Evolutionary conservation across 768 basidiomycete species (phyloP).

Genomic region (Boletus coccyginus): DNA sequence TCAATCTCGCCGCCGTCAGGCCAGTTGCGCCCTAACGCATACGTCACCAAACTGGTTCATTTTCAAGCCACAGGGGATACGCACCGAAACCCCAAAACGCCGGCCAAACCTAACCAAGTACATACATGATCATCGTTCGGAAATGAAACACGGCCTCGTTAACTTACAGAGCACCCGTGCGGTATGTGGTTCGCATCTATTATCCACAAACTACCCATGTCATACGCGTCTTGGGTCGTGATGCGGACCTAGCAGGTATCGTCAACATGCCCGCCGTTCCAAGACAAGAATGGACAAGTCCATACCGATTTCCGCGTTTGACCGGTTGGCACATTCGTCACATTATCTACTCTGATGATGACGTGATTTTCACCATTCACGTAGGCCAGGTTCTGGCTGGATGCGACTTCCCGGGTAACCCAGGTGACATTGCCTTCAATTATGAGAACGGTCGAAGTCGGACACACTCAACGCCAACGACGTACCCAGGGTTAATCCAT

Average conservation of each 20-base stretch:
- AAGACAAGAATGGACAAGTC: background rate
- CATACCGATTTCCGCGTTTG: constrained; percentile 59
- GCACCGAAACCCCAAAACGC: constrained; percentile 32
- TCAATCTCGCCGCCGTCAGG: constrained; percentile 53
- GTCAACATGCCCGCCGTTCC: background rate
- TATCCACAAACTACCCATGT: constrained; percentile 45
- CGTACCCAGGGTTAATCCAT: constrained; percentile 42
- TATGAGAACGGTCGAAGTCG: background rate
- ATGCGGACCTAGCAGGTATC: constrained; percentile 39
- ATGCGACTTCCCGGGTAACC: constrained; percentile 47
- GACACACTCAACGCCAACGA: constrained; percentile 23
- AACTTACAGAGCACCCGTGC: constrained; percentile 54
- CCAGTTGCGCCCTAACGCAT: constrained; percentile 33
- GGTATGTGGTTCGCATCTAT: constrained; percentile 49
- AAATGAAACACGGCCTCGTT: background rate
- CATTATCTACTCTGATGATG: constrained; percentile 74
- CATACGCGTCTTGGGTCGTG: constrained; percentile 41
- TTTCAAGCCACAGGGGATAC: background rate
- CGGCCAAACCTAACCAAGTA: constrained; percentile 25
- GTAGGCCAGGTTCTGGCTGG: constrained; percentile 51
- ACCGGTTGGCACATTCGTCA: constrained; percentile 47
- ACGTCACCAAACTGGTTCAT: background rate
- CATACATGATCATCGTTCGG: background rate
- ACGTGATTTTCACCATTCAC: constrained; percentile 60
- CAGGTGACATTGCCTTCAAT: constrained; percentile 60